Percentiles rank a stretch among this genome's conserved stretches.
Evolutionary conservation across 139 green algal genomes (phyloP).

Genomic region (Asterochloris erici): DNA sequence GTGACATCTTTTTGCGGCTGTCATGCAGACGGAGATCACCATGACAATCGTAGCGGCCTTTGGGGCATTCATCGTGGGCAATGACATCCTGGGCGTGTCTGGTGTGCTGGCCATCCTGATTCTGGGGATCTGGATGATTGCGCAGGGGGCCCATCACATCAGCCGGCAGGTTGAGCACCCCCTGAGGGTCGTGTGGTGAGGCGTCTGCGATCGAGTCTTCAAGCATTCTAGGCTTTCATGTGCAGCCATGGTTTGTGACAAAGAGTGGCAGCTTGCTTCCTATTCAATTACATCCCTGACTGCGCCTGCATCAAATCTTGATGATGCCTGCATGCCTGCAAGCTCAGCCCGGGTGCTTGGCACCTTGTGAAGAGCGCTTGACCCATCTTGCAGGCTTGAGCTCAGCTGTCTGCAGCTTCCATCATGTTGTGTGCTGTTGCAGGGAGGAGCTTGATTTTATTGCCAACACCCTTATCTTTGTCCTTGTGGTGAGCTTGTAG

Average conservation of each 20-base stretch:
- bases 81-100: conserved; percentile 51
- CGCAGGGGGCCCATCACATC: conserved; percentile 42
- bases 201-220: background rate
- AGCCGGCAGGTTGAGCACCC: conserved; percentile 30
- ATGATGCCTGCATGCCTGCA: background rate
- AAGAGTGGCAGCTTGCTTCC: too few relatives aligned
- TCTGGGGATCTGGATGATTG: conserved; percentile 39
- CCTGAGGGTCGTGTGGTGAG: conserved; percentile 52
- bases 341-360: too few relatives aligned
- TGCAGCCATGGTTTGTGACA: too few relatives aligned
- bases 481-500: conserved; percentile 14
- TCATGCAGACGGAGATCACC: conserved; percentile 39
- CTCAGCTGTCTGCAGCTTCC: too few relatives aligned
- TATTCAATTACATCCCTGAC: too few relatives aligned
- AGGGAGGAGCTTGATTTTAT: conserved; percentile 60
- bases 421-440: background rate
- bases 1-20: too few relatives aligned
- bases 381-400: too few relatives aligned
- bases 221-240: too few relatives aligned
- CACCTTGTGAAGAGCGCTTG: too few relatives aligned
- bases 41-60: conserved; percentile 46
- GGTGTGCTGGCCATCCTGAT: conserved; percentile 60
- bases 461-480: conserved; percentile 75
- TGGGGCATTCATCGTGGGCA: conserved; percentile 45
- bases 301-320: background rate